Conservation (phyloP, 208 protist genomes). For the Perkinsela sp. region DNA sequence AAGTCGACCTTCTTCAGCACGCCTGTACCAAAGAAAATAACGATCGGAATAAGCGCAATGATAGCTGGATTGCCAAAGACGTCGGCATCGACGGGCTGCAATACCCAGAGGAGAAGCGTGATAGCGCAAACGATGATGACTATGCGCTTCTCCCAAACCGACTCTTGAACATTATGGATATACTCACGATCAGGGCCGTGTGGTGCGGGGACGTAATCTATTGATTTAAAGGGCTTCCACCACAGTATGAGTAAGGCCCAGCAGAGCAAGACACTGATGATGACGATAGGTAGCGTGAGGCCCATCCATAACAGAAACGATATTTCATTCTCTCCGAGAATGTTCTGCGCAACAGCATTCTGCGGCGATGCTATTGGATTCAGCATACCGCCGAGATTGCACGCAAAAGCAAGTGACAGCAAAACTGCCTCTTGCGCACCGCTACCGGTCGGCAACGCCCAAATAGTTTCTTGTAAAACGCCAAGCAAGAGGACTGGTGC, state of each 20-base stretch:
- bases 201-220: constrained; percentile 48
- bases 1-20: constrained; percentile 68
- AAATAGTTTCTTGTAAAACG: constrained; percentile 46
- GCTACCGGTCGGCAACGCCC: constrained; percentile 46
- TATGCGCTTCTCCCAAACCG: constrained; percentile 17
- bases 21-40: constrained; percentile 66
- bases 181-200: constrained; percentile 10
- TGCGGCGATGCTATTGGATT: constrained; percentile 72
- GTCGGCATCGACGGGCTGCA: constrained; percentile 16
- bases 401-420: constrained; percentile 64
- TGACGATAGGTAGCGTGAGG: constrained; percentile 39
- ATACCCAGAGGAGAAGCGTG: constrained; percentile 52
- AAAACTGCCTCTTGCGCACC: constrained; percentile 47
- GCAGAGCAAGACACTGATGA: constrained; percentile 18
- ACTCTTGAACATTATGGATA: not conserved
- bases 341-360: constrained; percentile 61
- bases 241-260: constrained; percentile 47
- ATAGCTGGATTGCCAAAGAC: constrained; percentile 69
- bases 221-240: constrained; percentile 50
- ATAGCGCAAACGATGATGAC: constrained; percentile 29
- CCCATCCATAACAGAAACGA: constrained; percentile 48
- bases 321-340: constrained; percentile 24
- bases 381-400: constrained; percentile 77
- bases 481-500: constrained; percentile 55
- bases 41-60: constrained; percentile 60